phyloP scores from a whole-genome alignment of 2,329 filamentous ascomycete species.

The Tolypocladium tropicale region DNA sequence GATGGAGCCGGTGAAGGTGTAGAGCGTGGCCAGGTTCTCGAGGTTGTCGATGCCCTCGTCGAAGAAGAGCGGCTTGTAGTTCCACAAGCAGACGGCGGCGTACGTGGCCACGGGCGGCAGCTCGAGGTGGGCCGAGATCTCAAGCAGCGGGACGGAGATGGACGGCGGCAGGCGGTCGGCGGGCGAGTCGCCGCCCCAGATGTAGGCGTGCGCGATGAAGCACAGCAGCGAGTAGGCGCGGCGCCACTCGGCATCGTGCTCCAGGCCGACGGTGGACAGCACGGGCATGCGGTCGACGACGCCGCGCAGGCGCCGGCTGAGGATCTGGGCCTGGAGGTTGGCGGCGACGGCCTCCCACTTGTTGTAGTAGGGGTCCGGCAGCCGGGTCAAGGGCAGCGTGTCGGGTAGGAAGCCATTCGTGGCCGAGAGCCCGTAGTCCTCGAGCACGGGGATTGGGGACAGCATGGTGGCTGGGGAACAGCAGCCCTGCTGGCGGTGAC shows the following conservation, averaged over 20 bases:
- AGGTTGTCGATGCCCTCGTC: slow-evolving; percentile 74
- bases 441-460: slow-evolving; percentile 50
- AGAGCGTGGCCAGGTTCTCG: slow-evolving; percentile 78
- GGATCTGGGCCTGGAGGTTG: slow-evolving; percentile 78
- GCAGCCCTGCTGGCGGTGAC: neutral
- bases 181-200: slow-evolving; percentile 86
- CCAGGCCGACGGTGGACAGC: slow-evolving; percentile 71
- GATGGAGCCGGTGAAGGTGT: slow-evolving; percentile 85
- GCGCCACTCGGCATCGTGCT: slow-evolving; percentile 83
- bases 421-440: slow-evolving; percentile 71
- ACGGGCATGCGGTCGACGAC: slow-evolving; percentile 74
- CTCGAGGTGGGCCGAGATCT: slow-evolving; percentile 68
- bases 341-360: slow-evolving; percentile 84
- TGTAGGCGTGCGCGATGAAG: slow-evolving; percentile 90
- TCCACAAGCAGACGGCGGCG: slow-evolving; percentile 87
- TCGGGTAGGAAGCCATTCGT: slow-evolving; percentile 81
- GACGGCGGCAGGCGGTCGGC: slow-evolving; percentile 68
- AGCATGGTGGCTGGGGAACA: slow-evolving; percentile 31
- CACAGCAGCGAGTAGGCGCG: slow-evolving; percentile 82
- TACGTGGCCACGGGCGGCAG: slow-evolving; percentile 91
- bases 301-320: slow-evolving; percentile 72
- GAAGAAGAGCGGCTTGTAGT: slow-evolving; percentile 85
- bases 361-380: slow-evolving; percentile 86
- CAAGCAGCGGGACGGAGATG: slow-evolving; percentile 72
- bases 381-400: slow-evolving; percentile 64